Base-by-base conservation (phyloP, 805 yeast genomes). In the Candida succiphila region DNA sequence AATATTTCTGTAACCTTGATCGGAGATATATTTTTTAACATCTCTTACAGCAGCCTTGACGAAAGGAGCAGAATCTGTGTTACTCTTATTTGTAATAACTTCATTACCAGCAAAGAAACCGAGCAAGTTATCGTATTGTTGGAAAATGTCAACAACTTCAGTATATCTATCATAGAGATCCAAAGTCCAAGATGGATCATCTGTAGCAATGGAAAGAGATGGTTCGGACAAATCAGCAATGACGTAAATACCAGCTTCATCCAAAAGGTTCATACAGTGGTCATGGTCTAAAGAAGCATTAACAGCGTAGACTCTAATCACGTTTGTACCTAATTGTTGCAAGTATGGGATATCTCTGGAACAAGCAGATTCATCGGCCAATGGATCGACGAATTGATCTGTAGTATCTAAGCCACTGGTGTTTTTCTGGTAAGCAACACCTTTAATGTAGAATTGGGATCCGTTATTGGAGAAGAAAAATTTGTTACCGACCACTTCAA, bases 21-120 rank as follows among this genome's bases (percentile, higher is more conserved):
- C 67, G 34, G 63, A 58, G 46, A 92, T 83, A 61, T 92, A 87
- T 14, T 67, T 50, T 61, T 84, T 88, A 52, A 72, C 70, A 56
- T 89, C 98, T 60, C 98, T 79, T 40, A 92, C 70, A 14, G 97
- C 95, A 21, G 97, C 96, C 68, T 89, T 92, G 37, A 92, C 95
- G 58, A 78, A 89, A 2, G 96, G 86, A 20, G 96, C 87, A 22
- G 96, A 84, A 45, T 76, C 79, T 12, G 96, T 83, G 59, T 85
- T 88, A 31, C 86, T 63, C 29, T 60, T 61, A 51, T 84, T 86
- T 59, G 88, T 89, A 39, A 89, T 75, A 34, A 92, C 97, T 69
- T 89, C 98, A 60, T 92, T 92, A 40, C 97, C 98, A 20, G 97
- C 97, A 60, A 89, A 88, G 70, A 85, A 88, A 2, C 97, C 98